Evolutionary conservation across 768 basidiomycete species (phyloP), one percentile per base, ranked within the genome.

Genomic region (Russula sp.): DNA sequence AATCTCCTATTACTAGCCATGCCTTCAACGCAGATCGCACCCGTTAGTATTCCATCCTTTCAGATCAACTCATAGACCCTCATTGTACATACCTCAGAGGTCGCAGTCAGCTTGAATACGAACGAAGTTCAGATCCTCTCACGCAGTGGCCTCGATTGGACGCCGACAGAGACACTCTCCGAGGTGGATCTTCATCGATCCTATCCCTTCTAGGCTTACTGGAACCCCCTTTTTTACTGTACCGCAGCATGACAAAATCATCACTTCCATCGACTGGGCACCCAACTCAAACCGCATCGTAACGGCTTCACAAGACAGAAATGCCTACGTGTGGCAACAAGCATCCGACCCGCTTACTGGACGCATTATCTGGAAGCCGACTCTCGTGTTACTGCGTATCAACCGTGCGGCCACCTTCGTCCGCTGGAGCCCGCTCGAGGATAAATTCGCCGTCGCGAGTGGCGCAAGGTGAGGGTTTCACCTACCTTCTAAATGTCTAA

Each of bases 261-360:
- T 99, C 75, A 98, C 96, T 2, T 94, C 93, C 59, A 97, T 99
- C 73, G 95, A 98, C 73, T 99, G 97, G 97, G 97, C 95, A 13
- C 94, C 95, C 18, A 83, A 83, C 67, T 93, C 97, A 50, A 98
- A 98, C 75, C 88, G 92, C 48, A 96, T 99, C 75, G 96, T 99
- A 29, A 98, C 97, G 13, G 92, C 93, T 68, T 96, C 95, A n/a
- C 96, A 99, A 73, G 97, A 99, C 72, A 80, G 97, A 57, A 99
- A 99, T 72, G 96, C 97, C 41, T 99, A 99, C 70, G 97, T 99
- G 36, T 99, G 97, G 97, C 87, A 92, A 58, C 86, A 89, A 71
- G 83, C 82, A 9, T 78, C 82, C 34, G 89, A 94, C 68, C 78
- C 85, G 1, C 77, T 80, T 60, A 88, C 90, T 0, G 91, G 91